Percentiles rank a stretch among this genome's conserved stretches.
phyloP scores from a whole-genome alignment of 352 stramenopile species.

The Phytophthora sp. region DNA sequence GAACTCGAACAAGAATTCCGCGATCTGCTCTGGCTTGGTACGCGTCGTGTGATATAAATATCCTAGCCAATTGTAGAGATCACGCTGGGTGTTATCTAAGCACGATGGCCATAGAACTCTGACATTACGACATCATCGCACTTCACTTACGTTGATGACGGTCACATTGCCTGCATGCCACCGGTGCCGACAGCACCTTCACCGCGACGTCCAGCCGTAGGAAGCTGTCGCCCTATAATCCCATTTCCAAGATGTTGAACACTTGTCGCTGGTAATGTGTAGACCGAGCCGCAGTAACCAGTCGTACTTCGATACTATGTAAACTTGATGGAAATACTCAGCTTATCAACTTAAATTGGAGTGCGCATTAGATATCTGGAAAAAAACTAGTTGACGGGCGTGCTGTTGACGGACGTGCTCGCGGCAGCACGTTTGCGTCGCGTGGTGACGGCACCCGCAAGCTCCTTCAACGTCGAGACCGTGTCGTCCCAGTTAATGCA shows the following conservation, averaged over 20 bases:
- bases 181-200: constrained; percentile 36
- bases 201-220: constrained; percentile 30
- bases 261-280: constrained; percentile 34
- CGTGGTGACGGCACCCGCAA: constrained; percentile 59
- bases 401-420: no score
- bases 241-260: constrained; percentile 39
- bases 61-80: constrained; percentile 43
- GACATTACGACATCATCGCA: constrained; percentile 29
- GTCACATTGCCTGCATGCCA: constrained; percentile 31
- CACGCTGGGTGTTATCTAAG: constrained; percentile 38
- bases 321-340: no score
- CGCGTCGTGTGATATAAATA: constrained; percentile 44
- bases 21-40: constrained; percentile 35
- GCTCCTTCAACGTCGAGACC: constrained; percentile 59
- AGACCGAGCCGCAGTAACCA: no score
- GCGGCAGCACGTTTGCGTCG: constrained; percentile 41
- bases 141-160: constrained; percentile 30
- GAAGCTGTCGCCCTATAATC: constrained; percentile 26
- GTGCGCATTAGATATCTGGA: constrained; percentile 24
- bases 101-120: constrained; percentile 33
- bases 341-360: no score
- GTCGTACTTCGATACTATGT: no score
- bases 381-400: constrained; percentile 27
- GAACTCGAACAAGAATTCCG: constrained; percentile 35
- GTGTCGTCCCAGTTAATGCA: constrained; percentile 89